phyloP scores from a whole-genome alignment of 129 eudicot genomes.

The Helichrysum umbraculigerum region DNA sequence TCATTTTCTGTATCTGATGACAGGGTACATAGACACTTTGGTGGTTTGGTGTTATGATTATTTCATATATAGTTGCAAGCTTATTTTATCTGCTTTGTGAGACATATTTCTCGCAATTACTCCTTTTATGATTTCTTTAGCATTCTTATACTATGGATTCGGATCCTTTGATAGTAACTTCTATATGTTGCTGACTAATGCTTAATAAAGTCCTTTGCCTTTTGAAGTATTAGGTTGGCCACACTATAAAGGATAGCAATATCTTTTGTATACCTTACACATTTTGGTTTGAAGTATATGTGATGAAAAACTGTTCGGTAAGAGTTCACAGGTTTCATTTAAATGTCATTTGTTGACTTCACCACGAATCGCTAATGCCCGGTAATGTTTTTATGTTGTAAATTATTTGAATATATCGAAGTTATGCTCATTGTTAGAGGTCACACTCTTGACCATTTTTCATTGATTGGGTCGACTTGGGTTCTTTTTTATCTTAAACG shows the following conservation, averaged over 20 bases:
- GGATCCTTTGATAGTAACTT: not conserved
- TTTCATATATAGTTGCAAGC: not conserved
- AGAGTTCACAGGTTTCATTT: not conserved
- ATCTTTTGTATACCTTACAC: not conserved
- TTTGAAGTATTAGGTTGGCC: not conserved
- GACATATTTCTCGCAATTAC: not conserved
- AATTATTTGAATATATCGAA: no score
- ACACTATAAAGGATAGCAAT: not conserved
- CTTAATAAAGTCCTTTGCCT: not conserved
- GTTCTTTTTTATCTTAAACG: no score
- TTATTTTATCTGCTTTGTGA: not conserved
- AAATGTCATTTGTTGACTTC: not conserved
- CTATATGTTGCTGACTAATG: not conserved
- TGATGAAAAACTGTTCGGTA: constrained; percentile 8
- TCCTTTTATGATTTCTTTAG: not conserved
- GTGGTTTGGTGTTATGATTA: constrained; percentile 10
- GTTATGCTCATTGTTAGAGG: no score
- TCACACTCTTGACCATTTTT: no score
- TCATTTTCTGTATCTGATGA: not conserved
- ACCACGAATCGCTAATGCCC: no score
- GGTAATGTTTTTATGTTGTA: no score
- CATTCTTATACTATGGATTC: not conserved
- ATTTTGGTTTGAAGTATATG: not conserved
- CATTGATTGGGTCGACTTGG: no score
- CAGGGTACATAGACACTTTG: not conserved